Percentiles rank a stretch among this genome's conserved stretches.
Conservation (phyloP, 2,329 filamentous ascomycete species). For the Metarhizium anisopliae region DNA sequence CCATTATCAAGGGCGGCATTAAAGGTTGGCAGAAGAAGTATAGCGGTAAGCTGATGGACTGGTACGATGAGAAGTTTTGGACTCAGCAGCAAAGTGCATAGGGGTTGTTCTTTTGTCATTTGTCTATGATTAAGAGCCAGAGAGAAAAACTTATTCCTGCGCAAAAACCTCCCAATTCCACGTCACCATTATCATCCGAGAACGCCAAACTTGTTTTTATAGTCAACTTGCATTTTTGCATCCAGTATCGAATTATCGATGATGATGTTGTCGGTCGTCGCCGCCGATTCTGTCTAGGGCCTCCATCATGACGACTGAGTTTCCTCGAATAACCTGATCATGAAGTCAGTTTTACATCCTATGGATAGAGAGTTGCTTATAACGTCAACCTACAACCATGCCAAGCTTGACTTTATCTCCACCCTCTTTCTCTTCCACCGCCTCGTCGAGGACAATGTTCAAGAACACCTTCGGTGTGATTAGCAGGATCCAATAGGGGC, state of each 20-base stretch:
- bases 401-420: conserved; percentile 86
- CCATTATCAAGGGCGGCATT: conserved; percentile 43
- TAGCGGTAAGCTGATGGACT: conserved; percentile 37
- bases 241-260: conserved; percentile 11
- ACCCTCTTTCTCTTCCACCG: conserved; percentile 85
- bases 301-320: conserved; percentile 98
- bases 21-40: conserved; percentile 46
- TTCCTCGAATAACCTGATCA: conserved; percentile 79
- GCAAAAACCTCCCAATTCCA: conserved; percentile 1
- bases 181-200: conserved; percentile 15
- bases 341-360: conserved; percentile 15
- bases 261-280: conserved; percentile 39
- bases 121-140: not conserved
- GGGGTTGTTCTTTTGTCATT: not conserved
- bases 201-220: conserved; percentile 24
- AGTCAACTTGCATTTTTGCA: conserved; percentile 7
- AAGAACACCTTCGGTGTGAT: conserved; percentile 67
- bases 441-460: conserved; percentile 96
- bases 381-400: conserved; percentile 65
- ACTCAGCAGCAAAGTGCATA: not conserved
- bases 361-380: not conserved
- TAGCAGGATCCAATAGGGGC: not conserved
- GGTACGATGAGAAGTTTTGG: conserved; percentile 37
- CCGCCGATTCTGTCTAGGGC: conserved; percentile 61
- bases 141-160: conserved; percentile 1